These are phyloP conservation scores for Saxophila tyrrhenica DNA, from an alignment of 495 filamentous ascomycete species.

Conservation along the genomic window DNA sequence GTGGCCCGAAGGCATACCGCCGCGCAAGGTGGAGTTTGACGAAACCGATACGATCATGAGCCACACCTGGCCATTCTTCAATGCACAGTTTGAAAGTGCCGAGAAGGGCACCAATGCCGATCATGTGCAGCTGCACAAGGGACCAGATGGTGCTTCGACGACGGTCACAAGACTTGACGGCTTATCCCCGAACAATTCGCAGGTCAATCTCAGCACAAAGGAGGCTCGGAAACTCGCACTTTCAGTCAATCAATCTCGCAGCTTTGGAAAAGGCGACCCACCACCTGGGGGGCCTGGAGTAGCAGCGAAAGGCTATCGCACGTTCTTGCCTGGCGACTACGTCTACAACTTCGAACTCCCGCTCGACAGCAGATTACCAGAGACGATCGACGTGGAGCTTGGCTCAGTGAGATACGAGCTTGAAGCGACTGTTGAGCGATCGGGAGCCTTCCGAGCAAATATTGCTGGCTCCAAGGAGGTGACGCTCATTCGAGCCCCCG, in stretches of 20 bases:
- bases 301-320: slow-evolving; percentile 77
- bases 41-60: slow-evolving; percentile 70
- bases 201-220: slow-evolving; percentile 32
- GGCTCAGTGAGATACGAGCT: slow-evolving; percentile 83
- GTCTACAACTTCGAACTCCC: slow-evolving; percentile 92
- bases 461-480: slow-evolving; percentile 78
- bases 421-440: slow-evolving; percentile 76
- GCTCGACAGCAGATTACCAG: slow-evolving; percentile 81
- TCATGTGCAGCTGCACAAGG: slow-evolving; percentile 38
- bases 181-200: slow-evolving; percentile 39
- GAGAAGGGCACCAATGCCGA: slow-evolving; percentile 57
- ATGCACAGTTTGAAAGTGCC: slow-evolving; percentile 52
- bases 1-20: slow-evolving; percentile 97
- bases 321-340: slow-evolving; percentile 84
- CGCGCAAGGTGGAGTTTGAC: slow-evolving; percentile 68
- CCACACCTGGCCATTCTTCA: slow-evolving; percentile 73
- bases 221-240: slow-evolving; percentile 62
- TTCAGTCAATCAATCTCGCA: slow-evolving; percentile 68
- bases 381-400: slow-evolving; percentile 82
- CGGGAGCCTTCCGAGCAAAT: slow-evolving; percentile 87
- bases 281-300: slow-evolving; percentile 46
- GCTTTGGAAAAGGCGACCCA: slow-evolving; percentile 72
- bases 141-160: slow-evolving; percentile 5
- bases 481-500: slow-evolving; percentile 72
- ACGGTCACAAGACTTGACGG: slow-evolving; percentile 9